Conservation (phyloP, 805 yeast genomes). For the Myxozyma vanderwaltii region DNA sequence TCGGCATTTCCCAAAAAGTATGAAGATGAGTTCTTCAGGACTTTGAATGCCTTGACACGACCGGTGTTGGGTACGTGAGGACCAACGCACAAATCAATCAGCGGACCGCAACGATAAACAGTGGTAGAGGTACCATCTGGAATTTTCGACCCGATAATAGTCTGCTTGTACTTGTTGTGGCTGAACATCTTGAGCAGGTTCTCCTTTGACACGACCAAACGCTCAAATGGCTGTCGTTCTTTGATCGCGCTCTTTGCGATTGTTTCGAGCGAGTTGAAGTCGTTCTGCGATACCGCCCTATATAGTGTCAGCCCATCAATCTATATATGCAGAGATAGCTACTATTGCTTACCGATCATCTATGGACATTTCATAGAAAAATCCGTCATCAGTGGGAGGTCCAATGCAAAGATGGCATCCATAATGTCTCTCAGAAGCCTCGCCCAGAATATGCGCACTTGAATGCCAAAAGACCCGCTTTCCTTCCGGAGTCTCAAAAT, state of each 20-base stretch:
- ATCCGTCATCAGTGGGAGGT: slow-evolving; percentile 97
- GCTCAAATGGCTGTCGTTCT: slow-evolving; percentile 92
- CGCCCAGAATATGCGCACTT: slow-evolving; percentile 96
- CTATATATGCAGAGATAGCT: no score
- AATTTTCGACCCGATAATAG: slow-evolving; percentile 79
- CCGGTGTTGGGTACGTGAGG: slow-evolving; percentile 99
- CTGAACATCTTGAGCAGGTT: slow-evolving; percentile 88
- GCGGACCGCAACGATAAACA: slow-evolving; percentile 96
- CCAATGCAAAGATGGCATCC: slow-evolving; percentile 94
- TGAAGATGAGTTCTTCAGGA: slow-evolving; percentile 92
- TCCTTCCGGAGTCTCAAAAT: slow-evolving; percentile 81
- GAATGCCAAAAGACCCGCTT: slow-evolving; percentile 98
- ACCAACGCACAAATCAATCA: slow-evolving; percentile 95
- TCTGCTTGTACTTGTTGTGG: slow-evolving; percentile 94
- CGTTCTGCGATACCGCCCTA: slow-evolving; percentile 72
- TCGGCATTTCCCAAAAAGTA: slow-evolving; percentile 91
- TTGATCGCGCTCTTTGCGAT: slow-evolving; percentile 88
- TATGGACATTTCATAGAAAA: slow-evolving; percentile 93
- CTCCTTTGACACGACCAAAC: slow-evolving; percentile 90
- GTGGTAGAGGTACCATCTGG: slow-evolving; percentile 97
- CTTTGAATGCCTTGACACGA: slow-evolving; percentile 88
- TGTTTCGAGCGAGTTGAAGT: slow-evolving; percentile 80
- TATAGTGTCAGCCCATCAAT: not conserved
- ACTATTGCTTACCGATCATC: slow-evolving; percentile 47
- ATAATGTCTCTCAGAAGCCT: slow-evolving; percentile 93